Evolutionary conservation across 768 basidiomycete genomes (phyloP), one percentile per base, ranked within the genome.

Genomic region (Leucocoprinus birnbaumii): DNA sequence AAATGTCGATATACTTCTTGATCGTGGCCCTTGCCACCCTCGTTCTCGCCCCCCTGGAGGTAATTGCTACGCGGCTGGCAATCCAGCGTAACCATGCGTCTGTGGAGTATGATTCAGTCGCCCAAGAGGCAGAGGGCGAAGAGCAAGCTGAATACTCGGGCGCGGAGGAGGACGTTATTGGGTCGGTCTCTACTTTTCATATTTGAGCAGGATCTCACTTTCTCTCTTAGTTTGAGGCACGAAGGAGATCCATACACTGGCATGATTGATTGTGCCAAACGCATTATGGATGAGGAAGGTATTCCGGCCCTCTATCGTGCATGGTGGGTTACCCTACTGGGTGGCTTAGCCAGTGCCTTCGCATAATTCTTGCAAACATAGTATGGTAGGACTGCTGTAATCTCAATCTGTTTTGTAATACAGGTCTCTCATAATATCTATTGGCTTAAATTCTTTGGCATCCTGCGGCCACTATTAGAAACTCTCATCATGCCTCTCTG

Each of bases 11-110:
- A 27, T 89, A 86, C 63, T 65, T 88, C 19, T 59, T 74, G 50
- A 71, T 89, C 54, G 78, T 84, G 10, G 63, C 79, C 34, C 59
- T 84, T 45, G 82, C 83, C 68, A 83, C 85, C 2, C 61, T 64
- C 13, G 63, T 89, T 53, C 76, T 92, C 11, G 77, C 88, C 25
- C 91, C 91, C 3, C 70, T 94, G 24, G 91, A 94, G 64, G 90
- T 94, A 25, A 86, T 93, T 47, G 69, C 83, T 13, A 88, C 86
- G 13, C 76, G 90, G 47, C 78, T 94, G 4, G 87, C 90, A 18
- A 87, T 94, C 53, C 91, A 94, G 63, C 82, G 91, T 51, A 94
- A 93, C 59, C 90, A 92, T 59, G 83, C 86, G 6, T 84, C 86
- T 14, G 72, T 84, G 4, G 88, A 87, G 53, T 89, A 82, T 63